Conservation (phyloP, 225 moss, liverwort and hornwort genomes). For the Thuidium tamariscinum region DNA sequence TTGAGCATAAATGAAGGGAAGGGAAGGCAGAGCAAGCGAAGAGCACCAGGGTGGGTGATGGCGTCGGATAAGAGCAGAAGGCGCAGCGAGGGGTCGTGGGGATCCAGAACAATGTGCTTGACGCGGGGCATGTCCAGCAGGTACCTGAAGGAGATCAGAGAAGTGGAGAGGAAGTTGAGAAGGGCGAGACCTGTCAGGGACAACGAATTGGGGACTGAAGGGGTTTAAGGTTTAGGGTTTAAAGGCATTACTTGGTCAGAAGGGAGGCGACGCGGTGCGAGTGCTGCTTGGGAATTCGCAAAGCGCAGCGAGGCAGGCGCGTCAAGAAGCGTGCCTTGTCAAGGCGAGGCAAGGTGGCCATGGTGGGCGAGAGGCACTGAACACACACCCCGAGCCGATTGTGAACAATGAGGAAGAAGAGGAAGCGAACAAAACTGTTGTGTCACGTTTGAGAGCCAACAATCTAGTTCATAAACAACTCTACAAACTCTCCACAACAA, state of each 20-base stretch:
- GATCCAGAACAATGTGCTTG: constrained; percentile 85
- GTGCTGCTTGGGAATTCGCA: constrained; percentile 75
- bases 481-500: not conserved
- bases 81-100: constrained; percentile 42
- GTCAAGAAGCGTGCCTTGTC: constrained; percentile 60
- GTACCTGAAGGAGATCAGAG: constrained; percentile 20
- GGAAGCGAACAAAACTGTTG: too few species aligned
- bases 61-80: constrained; percentile 58
- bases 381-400: not conserved
- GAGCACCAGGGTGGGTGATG: constrained; percentile 23
- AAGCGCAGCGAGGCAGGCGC: constrained; percentile 39
- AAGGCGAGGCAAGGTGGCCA: constrained; percentile 9
- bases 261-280: constrained; percentile 59
- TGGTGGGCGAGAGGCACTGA: not conserved
- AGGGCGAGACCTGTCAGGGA: not conserved
- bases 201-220: too few species aligned
- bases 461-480: not conserved
- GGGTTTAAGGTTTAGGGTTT: not conserved
- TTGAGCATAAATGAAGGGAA: not conserved
- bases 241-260: constrained; percentile 36
- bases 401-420: not conserved
- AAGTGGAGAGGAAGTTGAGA: not conserved
- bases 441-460: not conserved
- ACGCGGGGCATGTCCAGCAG: constrained; percentile 71
- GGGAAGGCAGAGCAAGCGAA: not conserved